Base-by-base conservation (phyloP, 345 rosid species). In the Barbarea vulgaris region DNA sequence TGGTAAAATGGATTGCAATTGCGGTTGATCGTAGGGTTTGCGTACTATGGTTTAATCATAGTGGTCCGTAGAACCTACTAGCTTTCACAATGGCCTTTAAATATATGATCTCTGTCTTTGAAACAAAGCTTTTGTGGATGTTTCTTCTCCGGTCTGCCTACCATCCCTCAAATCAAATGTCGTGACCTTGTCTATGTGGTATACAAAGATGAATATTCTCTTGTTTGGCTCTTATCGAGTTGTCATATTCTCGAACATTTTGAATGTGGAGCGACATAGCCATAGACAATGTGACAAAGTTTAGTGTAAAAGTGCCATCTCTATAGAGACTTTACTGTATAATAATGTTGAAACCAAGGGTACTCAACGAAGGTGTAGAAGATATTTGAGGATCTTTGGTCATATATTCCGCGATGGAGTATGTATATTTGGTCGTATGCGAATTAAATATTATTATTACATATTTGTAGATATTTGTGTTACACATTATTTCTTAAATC, bases 401-500 rank as follows among this genome's bases (percentile, higher is more conserved):
- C 56, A 24, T 52, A 22, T 30, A 24, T 52, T 52, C 57, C 1
- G 9, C 1, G 9, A 24, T 0, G 25, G 25, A 12, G 13, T 39
- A 39, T 39, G 13, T 39, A 39, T 39, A 39, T 12, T 13, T 39
- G n/a, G n/a, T 12, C n/a, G n/a, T 13, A 39, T 1, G 41, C 4
- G 0, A 1, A 34, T 9, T 37, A 37, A 37, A 10, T n/a, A n/a
- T n/a, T n/a, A n/a, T 1, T 5, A 10, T 3, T 37, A 37, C 82
- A 11, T 82, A 11, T 82, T 83, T 18, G 22, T 47, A 17, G 51
- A 9, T 5, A 17, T 1, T 48, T 48, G 2, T 48, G 12, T 48
- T 47, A 12, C 24, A 48, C 55, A 10, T 50, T 50, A 25, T 47
- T 24, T 24, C n/a, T 22, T 13, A 24, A 19, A 24, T 12, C 34